Conservation (phyloP, 2,329 filamentous ascomycete species). For the Triangularia setosa region DNA sequence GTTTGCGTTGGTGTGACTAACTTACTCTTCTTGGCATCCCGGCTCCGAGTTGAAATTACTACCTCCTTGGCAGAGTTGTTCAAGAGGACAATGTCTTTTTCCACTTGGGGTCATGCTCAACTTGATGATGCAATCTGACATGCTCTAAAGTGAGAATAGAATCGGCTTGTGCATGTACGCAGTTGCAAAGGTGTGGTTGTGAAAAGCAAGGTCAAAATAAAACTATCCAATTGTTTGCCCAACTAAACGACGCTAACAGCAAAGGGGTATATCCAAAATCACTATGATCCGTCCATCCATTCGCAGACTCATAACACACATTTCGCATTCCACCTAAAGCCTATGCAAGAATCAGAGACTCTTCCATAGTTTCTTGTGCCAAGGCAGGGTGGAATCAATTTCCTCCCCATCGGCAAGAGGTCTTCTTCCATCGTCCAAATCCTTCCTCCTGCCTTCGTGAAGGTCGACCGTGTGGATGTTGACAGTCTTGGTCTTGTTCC, state of each 20-base stretch:
- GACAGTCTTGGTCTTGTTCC: conserved; percentile 51
- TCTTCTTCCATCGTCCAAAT: conserved; percentile 46
- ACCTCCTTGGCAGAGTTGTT: too few relatives aligned
- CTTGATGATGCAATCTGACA: too few relatives aligned
- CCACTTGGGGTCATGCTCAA: too few relatives aligned
- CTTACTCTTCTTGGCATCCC: too few relatives aligned
- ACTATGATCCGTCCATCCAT: background rate
- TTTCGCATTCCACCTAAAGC: background rate
- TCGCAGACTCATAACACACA: background rate
- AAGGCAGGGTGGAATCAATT: conserved; percentile 26
- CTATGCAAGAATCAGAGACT: conserved; percentile 9
- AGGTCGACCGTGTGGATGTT: conserved; percentile 52
- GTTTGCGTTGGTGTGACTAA: too few relatives aligned
- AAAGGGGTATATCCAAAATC: background rate
- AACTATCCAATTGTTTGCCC: background rate
- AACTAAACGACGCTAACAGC: background rate
- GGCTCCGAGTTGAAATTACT: too few relatives aligned
- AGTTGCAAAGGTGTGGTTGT: too few relatives aligned
- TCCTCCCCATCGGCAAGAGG: conserved; percentile 22
- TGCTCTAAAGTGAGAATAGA: too few relatives aligned
- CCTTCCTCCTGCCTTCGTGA: conserved; percentile 50
- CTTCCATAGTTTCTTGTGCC: conserved; percentile 42
- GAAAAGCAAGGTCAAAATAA: background rate
- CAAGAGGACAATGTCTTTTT: too few relatives aligned
- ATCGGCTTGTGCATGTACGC: too few relatives aligned